Evolutionary conservation across 2,329 filamentous ascomycete species (phyloP), one percentile per base, ranked within the genome.

Genomic region (Byssothecium circinans): DNA sequence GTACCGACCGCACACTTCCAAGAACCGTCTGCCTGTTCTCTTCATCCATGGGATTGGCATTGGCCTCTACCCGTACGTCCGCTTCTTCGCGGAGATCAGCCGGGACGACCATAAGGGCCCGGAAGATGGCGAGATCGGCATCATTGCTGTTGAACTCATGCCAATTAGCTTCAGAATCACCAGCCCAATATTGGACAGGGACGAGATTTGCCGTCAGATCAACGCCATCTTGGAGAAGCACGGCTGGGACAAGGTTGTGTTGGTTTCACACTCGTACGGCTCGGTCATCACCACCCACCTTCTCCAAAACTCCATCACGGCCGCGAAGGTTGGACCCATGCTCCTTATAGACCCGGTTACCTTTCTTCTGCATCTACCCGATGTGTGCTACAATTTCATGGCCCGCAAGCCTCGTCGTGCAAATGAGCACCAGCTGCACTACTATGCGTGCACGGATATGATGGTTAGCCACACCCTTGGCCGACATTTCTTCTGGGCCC

Each of bases 11-110:
- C 85, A 88, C 60, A 81, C 76, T 0, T 83, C 81, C 1, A 76
- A 76, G 42, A 79, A 74, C 1, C 74, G 75, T 34, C 69, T 80
- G 0, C 86, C 86, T 0, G 68, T 89, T 7, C 68, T 89, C 3
- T 88, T 88, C 68, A 75, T 88, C 39, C 86, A 89, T 56, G 86
- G 86, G 14, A 87, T 88, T 40, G 85, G 86, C 34, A 76, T 89
- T 47, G 86, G 86, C 0, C 75, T 89, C 2, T 80, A 81, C 61
- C 79, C 84, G 0, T 87, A 88, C 56, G 71, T 78, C 11, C 65
- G 70, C 14, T 86, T 86, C 58, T 70, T 89, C 1, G 63, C 69
- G 27, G 76, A 79, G 41, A 67, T 88, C 32, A 74, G 77, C 52
- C 62, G 69, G 15, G 50, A 59, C 3, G 63, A 62, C 6, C 59